Base-by-base conservation (phyloP, 768 basidiomycete genomes). In the Agrocybe praecox region DNA sequence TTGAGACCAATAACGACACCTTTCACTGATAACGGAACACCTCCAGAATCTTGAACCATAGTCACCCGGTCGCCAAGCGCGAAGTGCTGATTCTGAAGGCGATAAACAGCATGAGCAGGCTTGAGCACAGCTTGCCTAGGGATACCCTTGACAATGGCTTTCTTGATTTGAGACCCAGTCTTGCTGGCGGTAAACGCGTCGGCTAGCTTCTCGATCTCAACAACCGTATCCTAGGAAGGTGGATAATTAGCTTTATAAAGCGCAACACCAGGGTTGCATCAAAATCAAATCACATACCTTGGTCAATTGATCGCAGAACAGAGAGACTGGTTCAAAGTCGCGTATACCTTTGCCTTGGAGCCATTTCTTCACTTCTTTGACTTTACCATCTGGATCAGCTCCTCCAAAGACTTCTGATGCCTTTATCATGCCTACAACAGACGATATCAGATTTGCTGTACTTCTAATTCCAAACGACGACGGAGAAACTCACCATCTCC, bases 1-100 rank as follows among this genome's bases (percentile, higher is more conserved):
- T 88, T 92, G 65, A 99, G 73, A 14, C 96, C 93, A 51, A 98
- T 84, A 22, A 98, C 95, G 15, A 96, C 93, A 19, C 97, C 97
- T 73, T 96, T 98, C 50, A 88, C 89, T 1, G 88, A 86, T 14
- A 98, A 77, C 1, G 96, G 94, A 0, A 98, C 96, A 32, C 89
- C 87, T 24, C 96, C 96, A 0, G 95, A 88, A 67, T 98, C 97
- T 63, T 92, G 90, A 1, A 98, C 94, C 92, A 96, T 97, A 17
- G 89, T 90, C 34, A 98, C 96, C 11, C 97, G 83, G 71, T 99
- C 96, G 12, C 96, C 96, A 6, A 98, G 80, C 0, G 80, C 76
- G 67, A 98, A 99, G 12, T 74, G 76, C 70, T 98, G 97, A 53
- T 92, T 90, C 67, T 95, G 94, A 8, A 98, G 78, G 21, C 95